Percentiles rank a stretch among this genome's conserved stretches.
phyloP scores from a whole-genome alignment of 345 rosid genomes.

The Populus ilicifolia region DNA sequence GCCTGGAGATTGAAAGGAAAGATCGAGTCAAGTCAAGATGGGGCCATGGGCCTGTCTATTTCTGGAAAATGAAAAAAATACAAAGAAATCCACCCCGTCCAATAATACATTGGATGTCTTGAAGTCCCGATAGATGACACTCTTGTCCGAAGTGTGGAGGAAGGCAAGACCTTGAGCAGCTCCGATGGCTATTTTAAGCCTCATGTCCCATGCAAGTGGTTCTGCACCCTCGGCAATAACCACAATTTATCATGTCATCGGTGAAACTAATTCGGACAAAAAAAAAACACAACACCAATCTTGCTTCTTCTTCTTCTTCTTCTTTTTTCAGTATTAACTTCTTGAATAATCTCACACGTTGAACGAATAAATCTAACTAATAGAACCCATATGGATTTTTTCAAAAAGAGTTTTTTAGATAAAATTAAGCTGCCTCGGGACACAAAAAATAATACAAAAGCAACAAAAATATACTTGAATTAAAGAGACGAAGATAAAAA shows the following conservation, averaged over 20 bases:
- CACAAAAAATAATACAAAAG: too few species aligned
- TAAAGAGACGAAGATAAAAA: too few species aligned
- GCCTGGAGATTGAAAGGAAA: constrained; percentile 31
- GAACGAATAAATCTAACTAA: too few species aligned
- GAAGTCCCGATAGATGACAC: constrained; percentile 83
- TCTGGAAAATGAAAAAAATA: background rate
- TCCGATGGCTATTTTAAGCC: constrained; percentile 67
- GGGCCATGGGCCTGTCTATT: background rate
- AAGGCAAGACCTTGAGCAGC: constrained; percentile 75
- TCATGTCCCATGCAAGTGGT: constrained; percentile 49
- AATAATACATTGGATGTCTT: constrained; percentile 81
- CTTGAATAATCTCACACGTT: too few species aligned
- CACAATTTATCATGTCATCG: background rate
- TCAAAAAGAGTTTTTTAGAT: too few species aligned
- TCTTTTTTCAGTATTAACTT: too few species aligned
- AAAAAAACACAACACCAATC: too few species aligned
- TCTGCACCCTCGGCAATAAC: constrained; percentile 46
- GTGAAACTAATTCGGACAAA: background rate
- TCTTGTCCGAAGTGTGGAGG: constrained; percentile 71
- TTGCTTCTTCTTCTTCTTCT: too few species aligned
- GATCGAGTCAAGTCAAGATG: background rate
- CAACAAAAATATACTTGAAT: too few species aligned
- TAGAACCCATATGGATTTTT: too few species aligned
- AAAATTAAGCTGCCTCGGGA: too few species aligned
- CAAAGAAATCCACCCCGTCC: constrained; percentile 43